phyloP scores from a whole-genome alignment of 192 early-diverging fungal species.

The Allomyces javanicus region DNA sequence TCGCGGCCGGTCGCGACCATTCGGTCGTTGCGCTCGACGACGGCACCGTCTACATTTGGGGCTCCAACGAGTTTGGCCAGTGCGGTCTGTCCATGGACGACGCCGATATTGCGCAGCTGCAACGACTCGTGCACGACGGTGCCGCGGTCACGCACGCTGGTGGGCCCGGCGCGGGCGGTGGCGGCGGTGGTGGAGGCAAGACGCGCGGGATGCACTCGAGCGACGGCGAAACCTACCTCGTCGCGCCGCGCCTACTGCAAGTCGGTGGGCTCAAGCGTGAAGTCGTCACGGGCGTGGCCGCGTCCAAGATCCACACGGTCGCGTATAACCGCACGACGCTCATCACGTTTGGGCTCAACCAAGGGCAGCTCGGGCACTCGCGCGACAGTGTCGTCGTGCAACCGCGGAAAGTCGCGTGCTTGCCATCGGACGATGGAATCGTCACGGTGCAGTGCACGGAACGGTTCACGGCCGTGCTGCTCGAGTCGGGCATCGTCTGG shows the following conservation, averaged over 20 bases:
- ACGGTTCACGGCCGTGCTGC: too few relatives aligned
- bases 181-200: background rate
- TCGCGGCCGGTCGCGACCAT: constrained; percentile 50
- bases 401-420: too few relatives aligned
- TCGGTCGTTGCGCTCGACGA: constrained; percentile 32
- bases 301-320: constrained; percentile 44
- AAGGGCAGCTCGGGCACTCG: constrained; percentile 44
- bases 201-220: constrained; percentile 10
- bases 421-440: too few relatives aligned
- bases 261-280: constrained; percentile 25
- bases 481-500: too few relatives aligned
- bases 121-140: background rate
- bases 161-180: background rate
- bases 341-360: constrained; percentile 49
- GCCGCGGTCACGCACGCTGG: background rate
- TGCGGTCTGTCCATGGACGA: constrained; percentile 16
- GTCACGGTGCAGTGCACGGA: too few relatives aligned
- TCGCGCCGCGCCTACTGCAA: constrained; percentile 29
- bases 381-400: too few relatives aligned
- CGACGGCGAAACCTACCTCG: constrained; percentile 18
- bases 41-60: constrained; percentile 43
- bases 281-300: constrained; percentile 32
- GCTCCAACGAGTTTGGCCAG: constrained; percentile 43
- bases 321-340: constrained; percentile 32
- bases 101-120: too few relatives aligned